Conservation (phyloP, 164 flowering plant species). For the Aristolochia fimbriata region DNA sequence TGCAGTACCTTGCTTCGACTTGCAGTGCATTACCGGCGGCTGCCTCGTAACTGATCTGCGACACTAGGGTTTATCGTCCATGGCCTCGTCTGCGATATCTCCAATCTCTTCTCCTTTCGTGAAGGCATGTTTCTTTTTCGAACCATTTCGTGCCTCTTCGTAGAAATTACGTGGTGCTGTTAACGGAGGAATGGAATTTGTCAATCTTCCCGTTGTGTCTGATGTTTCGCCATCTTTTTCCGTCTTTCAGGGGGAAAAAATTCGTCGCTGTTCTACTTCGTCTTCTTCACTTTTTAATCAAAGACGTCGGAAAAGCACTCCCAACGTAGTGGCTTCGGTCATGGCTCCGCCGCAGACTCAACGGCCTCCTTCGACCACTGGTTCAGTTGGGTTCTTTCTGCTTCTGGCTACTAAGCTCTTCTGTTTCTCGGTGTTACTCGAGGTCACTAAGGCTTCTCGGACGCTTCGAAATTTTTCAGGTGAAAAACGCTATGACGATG, state of each 20-base stretch:
- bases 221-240: not conserved
- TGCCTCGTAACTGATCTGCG: no score
- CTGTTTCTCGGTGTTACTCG: not conserved
- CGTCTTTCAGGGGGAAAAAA: slow-evolving; percentile 31
- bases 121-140: no score
- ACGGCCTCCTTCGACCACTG: slow-evolving; percentile 72
- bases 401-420: not conserved
- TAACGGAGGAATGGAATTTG: no score
- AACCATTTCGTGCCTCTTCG: no score
- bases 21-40: no score
- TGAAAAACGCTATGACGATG: slow-evolving; percentile 88
- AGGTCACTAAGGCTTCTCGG: not conserved
- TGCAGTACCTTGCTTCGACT: no score
- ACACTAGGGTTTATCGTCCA: no score
- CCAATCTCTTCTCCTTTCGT: no score
- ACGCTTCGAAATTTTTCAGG: slow-evolving; percentile 27
- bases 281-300: slow-evolving; percentile 18
- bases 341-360: slow-evolving; percentile 74
- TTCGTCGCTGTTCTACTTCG: slow-evolving; percentile 34
- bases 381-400: slow-evolving; percentile 40
- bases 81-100: no score
- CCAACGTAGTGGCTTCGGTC: slow-evolving; percentile 51
- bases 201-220: not conserved
- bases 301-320: slow-evolving; percentile 23
- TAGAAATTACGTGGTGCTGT: no score